phyloP scores from a whole-genome alignment of 768 basidiomycete species.

The Roridomyces roridus region DNA sequence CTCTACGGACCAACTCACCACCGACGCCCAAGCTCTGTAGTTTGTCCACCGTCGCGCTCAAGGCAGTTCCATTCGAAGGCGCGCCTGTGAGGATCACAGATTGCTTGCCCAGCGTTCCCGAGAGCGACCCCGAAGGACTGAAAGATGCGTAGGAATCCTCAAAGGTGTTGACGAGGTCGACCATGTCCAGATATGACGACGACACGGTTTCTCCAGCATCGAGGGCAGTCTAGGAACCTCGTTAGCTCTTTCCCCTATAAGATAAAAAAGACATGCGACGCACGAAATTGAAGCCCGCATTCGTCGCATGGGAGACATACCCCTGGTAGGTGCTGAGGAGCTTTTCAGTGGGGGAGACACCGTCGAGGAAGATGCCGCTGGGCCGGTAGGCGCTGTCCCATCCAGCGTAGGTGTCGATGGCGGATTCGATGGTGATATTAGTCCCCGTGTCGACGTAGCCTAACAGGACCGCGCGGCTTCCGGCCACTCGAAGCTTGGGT shows the following conservation, averaged over 20 bases:
- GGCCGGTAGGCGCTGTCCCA: slow-evolving; percentile 30
- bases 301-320: slow-evolving; percentile 13
- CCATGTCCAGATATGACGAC: neutral
- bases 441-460: too few relatives aligned
- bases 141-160: slow-evolving; percentile 2
- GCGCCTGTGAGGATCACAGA: neutral
- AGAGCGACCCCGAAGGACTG: neutral
- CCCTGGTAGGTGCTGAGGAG: slow-evolving; percentile 16
- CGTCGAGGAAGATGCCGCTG: slow-evolving; percentile 36
- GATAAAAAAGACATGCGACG: neutral
- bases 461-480: too few relatives aligned
- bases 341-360: slow-evolving; percentile 19
- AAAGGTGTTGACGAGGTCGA: slow-evolving; percentile 10
- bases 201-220: neutral
- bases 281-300: slow-evolving; percentile 8
- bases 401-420: slow-evolving; percentile 30
- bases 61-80: neutral
- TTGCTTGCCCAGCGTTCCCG: slow-evolving; percentile 4
- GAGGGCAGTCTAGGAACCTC: neutral
- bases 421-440: slow-evolving; percentile 13
- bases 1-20: too few relatives aligned
- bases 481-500: too few relatives aligned
- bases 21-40: too few relatives aligned
- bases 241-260: neutral
- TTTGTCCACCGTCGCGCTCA: too few relatives aligned